These are phyloP conservation scores for Pholiota microspora DNA, from an alignment of 768 basidiomycete species.

Conservation along the genomic window DNA sequence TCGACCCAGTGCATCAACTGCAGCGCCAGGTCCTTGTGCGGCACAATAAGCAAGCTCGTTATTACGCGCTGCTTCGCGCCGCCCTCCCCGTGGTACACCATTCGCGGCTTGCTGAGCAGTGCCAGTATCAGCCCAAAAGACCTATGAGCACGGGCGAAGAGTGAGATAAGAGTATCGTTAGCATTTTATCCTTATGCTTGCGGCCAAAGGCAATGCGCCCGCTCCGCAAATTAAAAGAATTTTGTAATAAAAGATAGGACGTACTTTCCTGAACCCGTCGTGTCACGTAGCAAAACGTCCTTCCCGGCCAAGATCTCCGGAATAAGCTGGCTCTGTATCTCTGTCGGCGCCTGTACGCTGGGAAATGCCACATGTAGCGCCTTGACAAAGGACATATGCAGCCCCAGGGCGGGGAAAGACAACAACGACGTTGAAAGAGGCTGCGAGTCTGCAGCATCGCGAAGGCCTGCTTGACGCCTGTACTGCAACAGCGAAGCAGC, in stretches of 20 bases:
- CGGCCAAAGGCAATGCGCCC: not conserved
- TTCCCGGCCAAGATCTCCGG: conserved; percentile 53
- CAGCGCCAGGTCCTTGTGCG: conserved; percentile 69
- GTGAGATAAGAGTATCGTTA: not conserved
- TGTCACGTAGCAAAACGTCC: conserved; percentile 66
- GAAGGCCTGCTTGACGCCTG: too few species aligned
- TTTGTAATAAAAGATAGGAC: conserved; percentile 19
- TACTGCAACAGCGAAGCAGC: too few species aligned
- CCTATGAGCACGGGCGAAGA: conserved; percentile 32
- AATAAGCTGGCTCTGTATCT: conserved; percentile 58
- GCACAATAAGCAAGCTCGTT: conserved; percentile 63
- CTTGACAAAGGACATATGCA: conserved; percentile 45
- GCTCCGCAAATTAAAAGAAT: conserved; percentile 1
- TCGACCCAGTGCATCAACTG: conserved; percentile 69
- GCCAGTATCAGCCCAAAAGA: conserved; percentile 72
- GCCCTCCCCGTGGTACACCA: conserved; percentile 21
- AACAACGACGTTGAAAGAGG: not conserved
- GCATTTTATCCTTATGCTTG: not conserved
- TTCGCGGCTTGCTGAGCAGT: conserved; percentile 55
- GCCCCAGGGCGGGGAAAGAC: conserved; percentile 50
- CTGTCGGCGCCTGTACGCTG: conserved; percentile 53
- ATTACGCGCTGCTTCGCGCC: conserved; percentile 30
- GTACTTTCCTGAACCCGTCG: conserved; percentile 80
- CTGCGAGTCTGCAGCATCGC: conserved; percentile 4
- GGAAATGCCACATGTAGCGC: conserved; percentile 63